Evolutionary conservation across 2,329 filamentous ascomycete species (phyloP).

Genomic region (Ophiocordyceps camponoti-floridani): DNA sequence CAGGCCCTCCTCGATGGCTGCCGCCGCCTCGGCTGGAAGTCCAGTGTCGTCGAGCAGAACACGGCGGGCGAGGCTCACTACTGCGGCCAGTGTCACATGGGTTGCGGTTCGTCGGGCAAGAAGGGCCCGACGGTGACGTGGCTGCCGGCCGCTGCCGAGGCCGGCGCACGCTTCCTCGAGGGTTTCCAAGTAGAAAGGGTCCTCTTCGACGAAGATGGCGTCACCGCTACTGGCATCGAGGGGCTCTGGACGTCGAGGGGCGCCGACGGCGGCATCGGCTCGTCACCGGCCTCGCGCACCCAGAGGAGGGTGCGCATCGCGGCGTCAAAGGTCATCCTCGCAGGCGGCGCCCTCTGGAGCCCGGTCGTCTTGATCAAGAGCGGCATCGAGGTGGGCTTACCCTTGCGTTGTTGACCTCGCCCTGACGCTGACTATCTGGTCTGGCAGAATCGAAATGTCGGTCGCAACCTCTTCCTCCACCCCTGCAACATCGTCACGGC

Average conservation of each 20-base stretch:
- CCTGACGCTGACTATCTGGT: constrained; percentile 5
- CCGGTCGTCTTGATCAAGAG: constrained; percentile 63
- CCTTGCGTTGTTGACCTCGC: neutral
- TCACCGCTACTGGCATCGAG: constrained; percentile 49
- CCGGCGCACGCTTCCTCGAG: constrained; percentile 69
- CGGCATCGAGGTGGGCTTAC: constrained; percentile 42
- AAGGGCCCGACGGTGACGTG: constrained; percentile 61
- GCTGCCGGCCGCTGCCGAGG: constrained; percentile 60
- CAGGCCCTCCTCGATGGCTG: constrained; percentile 56
- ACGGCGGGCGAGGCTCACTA: constrained; percentile 55
- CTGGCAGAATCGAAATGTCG: constrained; percentile 55
- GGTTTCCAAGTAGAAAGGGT: constrained; percentile 58
- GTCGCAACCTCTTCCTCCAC: constrained; percentile 66
- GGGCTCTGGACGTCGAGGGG: constrained; percentile 64
- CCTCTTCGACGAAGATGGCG: constrained; percentile 41
- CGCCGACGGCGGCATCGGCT: constrained; percentile 36
- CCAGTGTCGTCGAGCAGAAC: constrained; percentile 60
- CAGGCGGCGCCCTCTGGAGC: constrained; percentile 57
- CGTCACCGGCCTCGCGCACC: constrained; percentile 24
- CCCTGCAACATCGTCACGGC: constrained; percentile 44
- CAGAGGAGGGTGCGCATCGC: constrained; percentile 50
- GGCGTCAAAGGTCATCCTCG: constrained; percentile 67
- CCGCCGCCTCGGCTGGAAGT: constrained; percentile 53
- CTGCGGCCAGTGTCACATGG: constrained; percentile 47
- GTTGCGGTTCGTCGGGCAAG: constrained; percentile 53